Evolutionary conservation across 2,329 filamentous ascomycete species (phyloP).

Genomic region (Capronia epimyces): DNA sequence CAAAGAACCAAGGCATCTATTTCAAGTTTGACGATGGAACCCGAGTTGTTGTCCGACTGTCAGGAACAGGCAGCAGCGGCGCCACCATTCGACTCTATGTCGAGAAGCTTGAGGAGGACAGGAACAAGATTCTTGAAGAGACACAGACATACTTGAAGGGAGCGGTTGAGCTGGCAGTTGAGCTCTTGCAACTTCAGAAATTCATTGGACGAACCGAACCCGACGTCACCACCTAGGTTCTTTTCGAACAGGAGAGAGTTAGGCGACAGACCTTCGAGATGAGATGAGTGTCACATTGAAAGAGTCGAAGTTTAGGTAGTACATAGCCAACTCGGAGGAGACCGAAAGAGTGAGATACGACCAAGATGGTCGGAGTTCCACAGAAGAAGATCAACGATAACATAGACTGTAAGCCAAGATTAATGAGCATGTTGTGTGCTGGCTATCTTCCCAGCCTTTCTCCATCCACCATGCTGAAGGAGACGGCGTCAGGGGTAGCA

Average conservation of each 20-base stretch:
- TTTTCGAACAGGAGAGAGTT: background rate
- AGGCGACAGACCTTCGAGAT: slow-evolving; percentile 19
- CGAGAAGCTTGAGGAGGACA: slow-evolving; percentile 85
- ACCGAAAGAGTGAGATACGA: too few species aligned
- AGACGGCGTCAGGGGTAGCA: background rate
- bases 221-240: slow-evolving; percentile 74
- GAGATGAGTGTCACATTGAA: background rate
- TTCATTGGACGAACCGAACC: slow-evolving; percentile 87
- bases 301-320: background rate
- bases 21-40: slow-evolving; percentile 91
- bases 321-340: background rate
- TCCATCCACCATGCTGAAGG: background rate
- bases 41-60: slow-evolving; percentile 89
- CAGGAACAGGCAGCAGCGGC: slow-evolving; percentile 88
- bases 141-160: slow-evolving; percentile 92
- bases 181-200: slow-evolving; percentile 87
- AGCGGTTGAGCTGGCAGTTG: slow-evolving; percentile 77
- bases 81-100: slow-evolving; percentile 96
- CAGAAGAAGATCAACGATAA: too few species aligned
- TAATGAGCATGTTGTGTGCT: too few species aligned
- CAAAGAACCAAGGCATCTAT: slow-evolving; percentile 92
- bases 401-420: too few species aligned
- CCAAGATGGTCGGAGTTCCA: too few species aligned
- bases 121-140: slow-evolving; percentile 69
- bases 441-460: too few species aligned